Evolutionary conservation across 2,329 filamentous ascomycete genomes (phyloP).

Genomic region (Neonectria neomacrospora): DNA sequence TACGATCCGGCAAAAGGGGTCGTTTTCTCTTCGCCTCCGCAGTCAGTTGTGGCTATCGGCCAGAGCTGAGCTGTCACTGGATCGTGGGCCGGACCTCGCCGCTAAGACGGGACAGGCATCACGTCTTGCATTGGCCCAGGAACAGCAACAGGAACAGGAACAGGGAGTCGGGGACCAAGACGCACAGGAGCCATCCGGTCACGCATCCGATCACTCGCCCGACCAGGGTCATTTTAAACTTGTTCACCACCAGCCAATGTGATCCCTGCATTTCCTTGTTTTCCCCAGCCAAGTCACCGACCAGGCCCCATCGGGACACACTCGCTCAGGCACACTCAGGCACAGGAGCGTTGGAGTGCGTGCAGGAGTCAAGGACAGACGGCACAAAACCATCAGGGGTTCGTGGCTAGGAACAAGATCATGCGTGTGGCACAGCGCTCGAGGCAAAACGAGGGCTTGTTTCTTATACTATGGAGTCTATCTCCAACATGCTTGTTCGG

Average conservation of each 20-base stretch:
- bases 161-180: background rate
- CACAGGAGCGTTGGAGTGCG: background rate
- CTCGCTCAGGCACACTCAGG: background rate
- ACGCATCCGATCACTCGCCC: slow-evolving; percentile 12
- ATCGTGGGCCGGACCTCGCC: slow-evolving; percentile 19
- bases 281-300: slow-evolving; percentile 17
- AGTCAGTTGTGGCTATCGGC: slow-evolving; percentile 40
- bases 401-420: background rate
- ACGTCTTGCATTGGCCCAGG: slow-evolving; percentile 37
- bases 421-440: slow-evolving; percentile 2
- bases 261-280: background rate
- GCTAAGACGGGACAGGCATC: slow-evolving; percentile 29
- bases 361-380: background rate
- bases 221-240: slow-evolving; percentile 11
- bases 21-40: slow-evolving; percentile 18
- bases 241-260: slow-evolving; percentile 16
- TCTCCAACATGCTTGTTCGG: slow-evolving; percentile 6
- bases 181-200: slow-evolving; percentile 16
- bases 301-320: slow-evolving; percentile 6
- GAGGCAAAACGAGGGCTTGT: slow-evolving; percentile 2
- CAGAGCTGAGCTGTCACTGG: slow-evolving; percentile 24
- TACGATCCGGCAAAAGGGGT: background rate
- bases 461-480: slow-evolving; percentile 22
- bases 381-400: background rate
- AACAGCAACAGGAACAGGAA: slow-evolving; percentile 38